Evolutionary conservation across 805 yeast genomes (phyloP).

Genomic region (Komagataella populi): DNA sequence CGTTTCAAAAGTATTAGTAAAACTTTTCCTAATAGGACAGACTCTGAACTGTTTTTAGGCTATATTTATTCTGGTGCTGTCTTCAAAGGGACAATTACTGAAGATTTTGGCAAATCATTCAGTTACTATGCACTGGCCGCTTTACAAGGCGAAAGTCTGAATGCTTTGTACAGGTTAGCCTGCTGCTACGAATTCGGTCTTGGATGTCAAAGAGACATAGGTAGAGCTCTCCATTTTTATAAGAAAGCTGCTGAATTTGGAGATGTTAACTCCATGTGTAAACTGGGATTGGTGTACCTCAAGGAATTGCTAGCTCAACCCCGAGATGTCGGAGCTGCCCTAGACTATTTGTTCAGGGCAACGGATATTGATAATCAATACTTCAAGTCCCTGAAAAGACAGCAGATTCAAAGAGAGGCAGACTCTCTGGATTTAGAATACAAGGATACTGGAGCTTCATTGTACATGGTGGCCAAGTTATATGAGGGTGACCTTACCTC

Average conservation of each 20-base stretch:
- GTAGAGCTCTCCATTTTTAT: slow-evolving; percentile 40
- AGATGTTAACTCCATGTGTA: slow-evolving; percentile 57
- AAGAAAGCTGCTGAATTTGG: slow-evolving; percentile 48
- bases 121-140: slow-evolving; percentile 50
- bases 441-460: slow-evolving; percentile 18
- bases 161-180: slow-evolving; percentile 56
- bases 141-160: slow-evolving; percentile 32
- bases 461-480: slow-evolving; percentile 20
- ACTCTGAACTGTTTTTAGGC: slow-evolving; percentile 47
- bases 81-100: slow-evolving; percentile 32
- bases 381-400: background rate
- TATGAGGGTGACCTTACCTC: slow-evolving; percentile 20
- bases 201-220: slow-evolving; percentile 29
- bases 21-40: slow-evolving; percentile 31
- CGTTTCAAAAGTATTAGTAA: slow-evolving; percentile 41
- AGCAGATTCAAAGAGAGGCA: slow-evolving; percentile 10
- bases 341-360: slow-evolving; percentile 40
- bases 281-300: slow-evolving; percentile 51
- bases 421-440: slow-evolving; percentile 12
- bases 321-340: slow-evolving; percentile 26
- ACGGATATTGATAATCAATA: slow-evolving; percentile 12
- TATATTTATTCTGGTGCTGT: slow-evolving; percentile 39
- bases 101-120: slow-evolving; percentile 48
- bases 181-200: slow-evolving; percentile 59
- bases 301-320: slow-evolving; percentile 29